These are phyloP conservation scores for Geotrichum histeridarum DNA, from an alignment of 1,139 yeast genomes.

Conservation along the genomic window DNA sequence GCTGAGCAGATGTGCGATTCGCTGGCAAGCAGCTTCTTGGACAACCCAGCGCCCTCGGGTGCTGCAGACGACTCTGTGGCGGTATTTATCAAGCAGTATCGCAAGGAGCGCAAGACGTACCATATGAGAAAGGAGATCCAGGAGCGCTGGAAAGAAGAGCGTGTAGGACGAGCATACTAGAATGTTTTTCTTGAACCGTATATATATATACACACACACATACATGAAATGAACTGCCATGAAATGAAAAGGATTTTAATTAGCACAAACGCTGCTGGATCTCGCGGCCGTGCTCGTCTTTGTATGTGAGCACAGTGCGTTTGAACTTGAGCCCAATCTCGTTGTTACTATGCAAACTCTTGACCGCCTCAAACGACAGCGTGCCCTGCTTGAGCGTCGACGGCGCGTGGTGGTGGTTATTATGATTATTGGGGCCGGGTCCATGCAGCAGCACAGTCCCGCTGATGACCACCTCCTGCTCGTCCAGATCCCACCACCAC, in stretches of 20 bases:
- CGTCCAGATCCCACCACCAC: constrained; percentile 12
- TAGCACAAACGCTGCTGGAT: constrained; percentile 9
- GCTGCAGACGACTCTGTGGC: constrained; percentile 27
- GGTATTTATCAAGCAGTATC: constrained; percentile 45
- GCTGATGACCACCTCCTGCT: constrained; percentile 3
- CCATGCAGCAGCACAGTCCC: constrained; percentile 4
- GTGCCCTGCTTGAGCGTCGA: background rate
- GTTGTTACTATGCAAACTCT: background rate
- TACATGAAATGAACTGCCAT: background rate
- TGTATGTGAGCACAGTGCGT: background rate
- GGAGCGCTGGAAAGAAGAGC: constrained; percentile 59
- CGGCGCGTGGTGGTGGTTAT: background rate
- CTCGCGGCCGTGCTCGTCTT: constrained; percentile 3
- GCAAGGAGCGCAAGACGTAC: constrained; percentile 44
- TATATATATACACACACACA: background rate
- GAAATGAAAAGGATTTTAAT: background rate
- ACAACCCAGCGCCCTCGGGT: constrained; percentile 17
- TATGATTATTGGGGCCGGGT: constrained; percentile 8
- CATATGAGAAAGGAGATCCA: constrained; percentile 56
- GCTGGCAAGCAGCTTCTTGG: constrained; percentile 35
- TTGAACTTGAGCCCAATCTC: constrained; percentile 8
- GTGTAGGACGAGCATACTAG: constrained; percentile 43
- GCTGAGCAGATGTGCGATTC: constrained; percentile 37
- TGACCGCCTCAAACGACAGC: constrained; percentile 3
- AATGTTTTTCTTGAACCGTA: background rate